Evolutionary conservation across 768 basidiomycete genomes (phyloP).

Genomic region (Suillus spraguei): DNA sequence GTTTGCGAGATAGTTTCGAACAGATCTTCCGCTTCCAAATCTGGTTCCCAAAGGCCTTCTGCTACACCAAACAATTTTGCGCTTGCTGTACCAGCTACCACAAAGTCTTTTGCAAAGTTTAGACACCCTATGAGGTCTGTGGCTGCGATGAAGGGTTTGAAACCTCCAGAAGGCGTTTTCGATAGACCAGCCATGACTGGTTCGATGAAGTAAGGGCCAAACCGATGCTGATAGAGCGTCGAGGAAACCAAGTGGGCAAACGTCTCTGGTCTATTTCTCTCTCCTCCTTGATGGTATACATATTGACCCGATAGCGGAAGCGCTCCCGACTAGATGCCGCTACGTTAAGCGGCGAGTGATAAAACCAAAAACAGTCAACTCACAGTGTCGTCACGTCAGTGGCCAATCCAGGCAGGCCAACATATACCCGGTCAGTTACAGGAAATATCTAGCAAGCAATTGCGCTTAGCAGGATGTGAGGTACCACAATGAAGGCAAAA

Average conservation of each 20-base stretch:
- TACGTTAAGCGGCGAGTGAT: conserved; percentile 9
- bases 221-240: conserved; percentile 93
- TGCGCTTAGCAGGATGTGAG: conserved; percentile 17
- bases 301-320: conserved; percentile 93
- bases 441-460: conserved; percentile 78
- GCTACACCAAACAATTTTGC: conserved; percentile 95
- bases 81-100: conserved; percentile 92
- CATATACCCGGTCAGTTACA: conserved; percentile 87
- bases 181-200: conserved; percentile 94
- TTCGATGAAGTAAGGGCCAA: conserved; percentile 95
- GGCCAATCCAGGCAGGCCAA: conserved; percentile 91
- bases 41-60: conserved; percentile 98
- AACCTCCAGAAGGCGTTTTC: conserved; percentile 66
- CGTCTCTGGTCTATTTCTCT: conserved; percentile 93
- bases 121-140: conserved; percentile 94
- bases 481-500: neutral
- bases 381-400: conserved; percentile 94
- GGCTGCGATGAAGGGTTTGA: conserved; percentile 92
- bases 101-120: conserved; percentile 95
- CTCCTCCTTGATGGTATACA: conserved; percentile 99
- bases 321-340: conserved; percentile 68
- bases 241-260: conserved; percentile 96
- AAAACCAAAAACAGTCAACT: conserved; percentile 25
- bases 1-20: conserved; percentile 99
- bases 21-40: conserved; percentile 92